Evolutionary conservation across 2,329 filamentous ascomycete species (phyloP).

Genomic region (Apiospora sp.): DNA sequence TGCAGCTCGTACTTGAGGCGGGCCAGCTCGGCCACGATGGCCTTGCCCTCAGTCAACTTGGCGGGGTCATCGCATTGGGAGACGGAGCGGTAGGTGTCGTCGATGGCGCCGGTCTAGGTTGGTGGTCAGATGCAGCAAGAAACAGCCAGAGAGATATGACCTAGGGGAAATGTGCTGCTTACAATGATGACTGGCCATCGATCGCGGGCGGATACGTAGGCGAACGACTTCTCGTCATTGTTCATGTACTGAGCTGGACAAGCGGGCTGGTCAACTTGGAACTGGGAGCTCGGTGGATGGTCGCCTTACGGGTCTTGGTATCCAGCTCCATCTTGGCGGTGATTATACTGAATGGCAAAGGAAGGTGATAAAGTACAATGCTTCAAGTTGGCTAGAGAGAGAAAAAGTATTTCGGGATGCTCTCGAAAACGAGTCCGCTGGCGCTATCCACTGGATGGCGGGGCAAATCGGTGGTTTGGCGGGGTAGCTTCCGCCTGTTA

Average conservation of each 20-base stretch:
- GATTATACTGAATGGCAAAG: neutral
- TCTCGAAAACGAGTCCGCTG: neutral
- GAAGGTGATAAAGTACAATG: neutral
- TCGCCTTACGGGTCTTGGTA: slow-evolving; percentile 71
- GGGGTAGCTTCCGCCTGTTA: neutral
- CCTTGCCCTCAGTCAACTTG: slow-evolving; percentile 82
- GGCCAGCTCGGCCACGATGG: slow-evolving; percentile 80
- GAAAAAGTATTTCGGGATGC: neutral
- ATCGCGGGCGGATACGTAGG: slow-evolving; percentile 81
- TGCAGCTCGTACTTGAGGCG: slow-evolving; percentile 94
- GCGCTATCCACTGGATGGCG: neutral
- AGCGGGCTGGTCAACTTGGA: slow-evolving; percentile 4
- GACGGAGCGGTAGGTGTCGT: slow-evolving; percentile 87
- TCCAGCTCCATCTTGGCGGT: slow-evolving; percentile 73
- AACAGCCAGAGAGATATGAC: neutral
- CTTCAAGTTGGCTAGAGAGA: neutral
- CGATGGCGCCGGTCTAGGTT: slow-evolving; percentile 85
- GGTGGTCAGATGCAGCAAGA: slow-evolving; percentile 24
- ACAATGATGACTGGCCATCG: slow-evolving; percentile 96
- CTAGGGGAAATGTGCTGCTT: slow-evolving; percentile 38
- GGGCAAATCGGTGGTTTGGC: slow-evolving; percentile 7
- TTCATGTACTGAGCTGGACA: slow-evolving; percentile 76
- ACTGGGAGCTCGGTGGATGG: neutral
- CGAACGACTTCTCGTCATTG: slow-evolving; percentile 85
- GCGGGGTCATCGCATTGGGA: slow-evolving; percentile 65